Base-by-base conservation (phyloP, 129 eudicot species). In the Artemisia tridentata region DNA sequence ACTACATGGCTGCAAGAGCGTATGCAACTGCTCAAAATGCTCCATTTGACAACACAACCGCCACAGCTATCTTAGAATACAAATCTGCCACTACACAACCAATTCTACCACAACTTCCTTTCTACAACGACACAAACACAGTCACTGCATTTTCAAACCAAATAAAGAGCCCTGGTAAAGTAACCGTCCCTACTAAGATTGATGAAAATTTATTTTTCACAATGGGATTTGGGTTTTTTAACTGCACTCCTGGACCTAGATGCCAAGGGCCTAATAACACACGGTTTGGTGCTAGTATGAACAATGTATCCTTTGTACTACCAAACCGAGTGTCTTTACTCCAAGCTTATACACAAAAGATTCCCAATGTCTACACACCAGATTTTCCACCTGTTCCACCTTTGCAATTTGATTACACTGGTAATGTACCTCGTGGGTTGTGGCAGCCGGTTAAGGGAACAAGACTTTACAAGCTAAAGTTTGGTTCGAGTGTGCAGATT, bases 1-100 rank as follows among this genome's bases (percentile, higher is more conserved):
- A 91, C 78, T 91, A 91, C 80, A 85, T 91, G 88, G 97, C 97
- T 13, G 87, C 97, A 13, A 76, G 88, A 4, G 96, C 97, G 12
- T 91, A 91, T 38, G 86, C 88, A 25, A 81, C 72, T 19, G 90
- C 85, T 5, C 64, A 43, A 65, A 84, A 84, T 21, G 88, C 83
- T 0, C 80, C 95, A 12, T 91, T 88, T 65, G 92, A 88, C 16
- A 91, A 91, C 81, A 85, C 97, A 18, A 91, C 96, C 11, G 82
- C 88, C 50, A 91, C 97, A 1, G 97, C 92, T 2, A 80, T 91
- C 71, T 78, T 91, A 21, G 85, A 91, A 27, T 91, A 91, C 85
- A 68, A 20, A 64, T 82, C 89, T 19, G 75, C 86, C 47, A 74
- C 78, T 74, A 79, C 63, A 13, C 75, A 54, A 17, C 88, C 97